A percentile compares a stretch with the other conserved stretches of the same genome.
These are phyloP conservation scores for Cinnamomum micranthum DNA, from an alignment of 164 flowering plant species.

Conservation along the genomic window DNA sequence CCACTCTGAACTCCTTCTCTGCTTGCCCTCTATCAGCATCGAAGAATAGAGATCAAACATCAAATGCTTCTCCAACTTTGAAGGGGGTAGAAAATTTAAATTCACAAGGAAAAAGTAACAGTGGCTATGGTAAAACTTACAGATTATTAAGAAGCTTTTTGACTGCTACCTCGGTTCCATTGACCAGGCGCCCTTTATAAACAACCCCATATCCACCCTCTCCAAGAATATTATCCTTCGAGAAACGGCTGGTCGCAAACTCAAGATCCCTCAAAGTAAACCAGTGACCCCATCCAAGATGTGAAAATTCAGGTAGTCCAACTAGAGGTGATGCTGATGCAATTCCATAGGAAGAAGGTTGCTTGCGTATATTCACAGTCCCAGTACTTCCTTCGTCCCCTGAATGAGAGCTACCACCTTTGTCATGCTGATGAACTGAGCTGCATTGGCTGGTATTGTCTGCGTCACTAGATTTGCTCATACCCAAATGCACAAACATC, in stretches of 20 bases:
- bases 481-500: conserved; percentile 56
- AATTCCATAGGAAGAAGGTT: conserved; percentile 37
- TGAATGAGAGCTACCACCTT: conserved; percentile 68
- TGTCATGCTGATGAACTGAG: conserved; percentile 58
- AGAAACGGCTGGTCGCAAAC: conserved; percentile 60
- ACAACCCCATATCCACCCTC: conserved; percentile 97
- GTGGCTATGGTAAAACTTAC: conserved; percentile 38
- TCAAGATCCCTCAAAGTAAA: conserved; percentile 88
- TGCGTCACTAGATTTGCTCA: conserved; percentile 64
- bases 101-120: not conserved
- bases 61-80: not conserved
- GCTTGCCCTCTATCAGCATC: conserved; percentile 16
- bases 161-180: conserved; percentile 87
- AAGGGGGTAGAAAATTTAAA: not conserved
- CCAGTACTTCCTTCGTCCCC: conserved; percentile 82
- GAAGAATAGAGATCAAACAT: not conserved
- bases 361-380: conserved; percentile 29
- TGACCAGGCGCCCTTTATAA: conserved; percentile 62
- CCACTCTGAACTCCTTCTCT: conserved; percentile 24
- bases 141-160: conserved; percentile 82
- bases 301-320: conserved; percentile 85
- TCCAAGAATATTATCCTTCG: conserved; percentile 59
- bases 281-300: conserved; percentile 99
- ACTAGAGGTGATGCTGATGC: conserved; percentile 69
- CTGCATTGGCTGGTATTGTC: conserved; percentile 75